phyloP scores from a whole-genome alignment of 2,329 filamentous ascomycete genomes.

The Neofusicoccum umdonicola region DNA sequence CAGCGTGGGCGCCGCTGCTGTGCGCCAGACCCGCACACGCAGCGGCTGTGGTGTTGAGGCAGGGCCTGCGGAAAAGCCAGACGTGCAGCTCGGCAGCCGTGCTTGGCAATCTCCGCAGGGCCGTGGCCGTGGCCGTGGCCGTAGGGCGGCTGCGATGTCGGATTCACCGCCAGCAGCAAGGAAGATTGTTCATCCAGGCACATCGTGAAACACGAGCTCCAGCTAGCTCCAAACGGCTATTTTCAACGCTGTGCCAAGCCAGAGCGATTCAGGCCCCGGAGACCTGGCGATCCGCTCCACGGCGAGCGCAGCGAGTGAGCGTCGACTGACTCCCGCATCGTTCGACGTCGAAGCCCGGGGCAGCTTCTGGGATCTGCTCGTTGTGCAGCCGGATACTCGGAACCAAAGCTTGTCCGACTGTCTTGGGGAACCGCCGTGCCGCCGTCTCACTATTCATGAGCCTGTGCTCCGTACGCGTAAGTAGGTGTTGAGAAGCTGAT shows the following conservation, averaged over 20 bases:
- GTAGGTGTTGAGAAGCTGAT: background rate
- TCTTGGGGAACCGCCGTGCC: background rate
- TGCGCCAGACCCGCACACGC: background rate
- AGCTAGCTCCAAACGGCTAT: background rate
- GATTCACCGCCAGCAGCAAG: background rate
- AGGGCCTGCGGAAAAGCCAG: background rate
- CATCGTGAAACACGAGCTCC: background rate
- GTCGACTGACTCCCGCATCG: background rate
- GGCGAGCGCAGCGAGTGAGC: background rate
- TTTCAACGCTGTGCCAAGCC: background rate
- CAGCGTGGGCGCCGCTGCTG: background rate
- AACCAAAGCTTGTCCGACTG: background rate
- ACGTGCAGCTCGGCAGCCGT: background rate
- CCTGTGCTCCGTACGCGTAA: background rate
- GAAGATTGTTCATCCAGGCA: background rate
- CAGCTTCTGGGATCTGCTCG: background rate
- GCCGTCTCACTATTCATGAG: background rate
- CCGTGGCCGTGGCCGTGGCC: background rate
- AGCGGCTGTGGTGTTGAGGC: background rate
- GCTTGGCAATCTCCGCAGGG: background rate
- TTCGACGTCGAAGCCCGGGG: background rate
- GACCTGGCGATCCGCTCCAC: background rate
- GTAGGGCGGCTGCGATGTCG: conserved; percentile 3
- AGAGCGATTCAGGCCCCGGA: background rate
- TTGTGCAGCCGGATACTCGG: background rate